Conservation (phyloP, 768 basidiomycete genomes). For the Lepiota subincarnata region DNA sequence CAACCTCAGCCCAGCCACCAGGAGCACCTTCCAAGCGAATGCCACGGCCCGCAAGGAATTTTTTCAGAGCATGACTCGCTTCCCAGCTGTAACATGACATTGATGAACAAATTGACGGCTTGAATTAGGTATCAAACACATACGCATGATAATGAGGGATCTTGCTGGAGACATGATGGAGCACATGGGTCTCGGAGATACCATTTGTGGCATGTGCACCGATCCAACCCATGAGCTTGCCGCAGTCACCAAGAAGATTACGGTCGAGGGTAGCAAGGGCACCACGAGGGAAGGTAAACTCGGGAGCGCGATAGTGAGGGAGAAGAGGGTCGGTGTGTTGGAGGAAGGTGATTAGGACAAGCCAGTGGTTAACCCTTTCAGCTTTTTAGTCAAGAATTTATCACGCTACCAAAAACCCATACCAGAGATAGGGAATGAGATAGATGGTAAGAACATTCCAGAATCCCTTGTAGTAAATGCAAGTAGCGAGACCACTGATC, state of each 20-base stretch:
- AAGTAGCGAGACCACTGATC: slow-evolving; percentile 53
- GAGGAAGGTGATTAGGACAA: slow-evolving; percentile 93
- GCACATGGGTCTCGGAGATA: slow-evolving; percentile 91
- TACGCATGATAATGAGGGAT: slow-evolving; percentile 93
- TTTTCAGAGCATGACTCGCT: slow-evolving; percentile 80
- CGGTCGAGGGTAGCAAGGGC: slow-evolving; percentile 92
- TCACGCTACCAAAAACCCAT: slow-evolving; percentile 10
- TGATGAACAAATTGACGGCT: not conserved
- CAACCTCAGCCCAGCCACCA: slow-evolving; percentile 76
- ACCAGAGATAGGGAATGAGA: slow-evolving; percentile 86
- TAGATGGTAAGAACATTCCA: slow-evolving; percentile 74
- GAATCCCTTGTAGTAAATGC: slow-evolving; percentile 62
- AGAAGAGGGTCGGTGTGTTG: slow-evolving; percentile 97
- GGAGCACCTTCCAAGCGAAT: slow-evolving; percentile 67
- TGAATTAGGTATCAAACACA: slow-evolving; percentile 17
- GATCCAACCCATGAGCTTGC: slow-evolving; percentile 78
- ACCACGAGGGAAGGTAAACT: slow-evolving; percentile 93
- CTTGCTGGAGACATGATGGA: slow-evolving; percentile 91
- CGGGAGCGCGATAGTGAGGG: slow-evolving; percentile 86
- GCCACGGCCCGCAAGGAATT: slow-evolving; percentile 60
- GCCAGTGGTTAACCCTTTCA: slow-evolving; percentile 86
- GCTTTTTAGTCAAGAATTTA: not conserved
- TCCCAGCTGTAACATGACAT: slow-evolving; percentile 61
- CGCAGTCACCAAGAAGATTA: slow-evolving; percentile 71
- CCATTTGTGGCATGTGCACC: slow-evolving; percentile 85